phyloP scores from a whole-genome alignment of 1,139 yeast species.

The Blastobotrys elegans region DNA sequence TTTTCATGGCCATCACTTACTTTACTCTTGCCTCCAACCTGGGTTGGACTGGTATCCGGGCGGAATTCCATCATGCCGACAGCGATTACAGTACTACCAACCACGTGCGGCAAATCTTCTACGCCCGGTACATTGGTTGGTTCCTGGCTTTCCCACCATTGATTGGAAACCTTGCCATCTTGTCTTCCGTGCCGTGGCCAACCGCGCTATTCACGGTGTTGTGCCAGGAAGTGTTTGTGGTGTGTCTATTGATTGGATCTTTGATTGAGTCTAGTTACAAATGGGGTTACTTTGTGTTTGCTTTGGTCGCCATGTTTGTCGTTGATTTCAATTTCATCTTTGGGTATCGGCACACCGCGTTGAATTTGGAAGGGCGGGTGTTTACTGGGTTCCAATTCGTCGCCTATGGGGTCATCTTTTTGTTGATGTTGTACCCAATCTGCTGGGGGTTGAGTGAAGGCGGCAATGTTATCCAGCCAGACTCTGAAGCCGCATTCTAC shows the following conservation, averaged over 20 bases:
- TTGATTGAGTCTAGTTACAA: conserved; percentile 54
- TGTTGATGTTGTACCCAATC: conserved; percentile 51
- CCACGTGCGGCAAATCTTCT: conserved; percentile 54
- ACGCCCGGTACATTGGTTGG: conserved; percentile 63
- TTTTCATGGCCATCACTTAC: conserved; percentile 48
- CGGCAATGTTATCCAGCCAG: conserved; percentile 61
- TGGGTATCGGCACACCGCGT: conserved; percentile 22
- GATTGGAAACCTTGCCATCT: conserved; percentile 44
- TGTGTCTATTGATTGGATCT: conserved; percentile 51
- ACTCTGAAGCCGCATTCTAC: conserved; percentile 61
- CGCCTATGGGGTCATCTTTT: conserved; percentile 32
- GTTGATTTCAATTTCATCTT: conserved; percentile 24
- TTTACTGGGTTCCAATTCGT: conserved; percentile 12
- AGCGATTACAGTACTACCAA: conserved; percentile 31
- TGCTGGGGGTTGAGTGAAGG: conserved; percentile 64
- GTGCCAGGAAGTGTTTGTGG: conserved; percentile 46
- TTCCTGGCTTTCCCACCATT: conserved; percentile 57
- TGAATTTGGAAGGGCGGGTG: conserved; percentile 13
- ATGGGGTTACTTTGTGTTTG: conserved; percentile 58
- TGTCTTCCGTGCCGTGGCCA: conserved; percentile 40
- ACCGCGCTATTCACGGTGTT: conserved; percentile 40
- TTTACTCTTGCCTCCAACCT: conserved; percentile 63
- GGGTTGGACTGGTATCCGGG: conserved; percentile 54
- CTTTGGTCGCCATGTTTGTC: conserved; percentile 28
- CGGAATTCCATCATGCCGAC: conserved; percentile 51